phyloP scores from a whole-genome alignment of 139 green algal genomes.

The Picochlorum sp. region DNA sequence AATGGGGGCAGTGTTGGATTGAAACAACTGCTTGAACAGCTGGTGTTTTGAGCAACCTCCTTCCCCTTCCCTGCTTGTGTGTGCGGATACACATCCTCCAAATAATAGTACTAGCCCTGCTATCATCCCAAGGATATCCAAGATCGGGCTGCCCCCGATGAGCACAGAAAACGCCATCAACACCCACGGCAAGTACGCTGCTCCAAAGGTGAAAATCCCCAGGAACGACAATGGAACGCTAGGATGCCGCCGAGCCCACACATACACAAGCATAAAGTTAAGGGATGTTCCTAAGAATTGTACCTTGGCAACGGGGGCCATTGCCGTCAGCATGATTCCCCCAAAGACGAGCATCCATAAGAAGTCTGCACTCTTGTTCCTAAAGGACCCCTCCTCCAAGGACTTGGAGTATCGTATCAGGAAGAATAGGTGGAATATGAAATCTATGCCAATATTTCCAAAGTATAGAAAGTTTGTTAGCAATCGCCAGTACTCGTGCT shows the following conservation, averaged over 20 bases:
- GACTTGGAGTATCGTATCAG: constrained; percentile 92
- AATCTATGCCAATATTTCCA: constrained; percentile 89
- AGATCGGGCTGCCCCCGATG: constrained; percentile 72
- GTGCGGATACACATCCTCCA: constrained; percentile 96
- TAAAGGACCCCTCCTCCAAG: constrained; percentile 94
- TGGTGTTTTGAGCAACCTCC: constrained; percentile 14
- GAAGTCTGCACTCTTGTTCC: constrained; percentile 86
- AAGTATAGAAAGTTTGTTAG: constrained; percentile 99
- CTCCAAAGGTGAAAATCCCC: constrained; percentile 97
- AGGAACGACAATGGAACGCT: constrained; percentile 93
- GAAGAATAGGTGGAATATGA: constrained; percentile 99
- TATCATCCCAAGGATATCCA: constrained; percentile 91
- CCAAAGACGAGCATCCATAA: constrained; percentile 97
- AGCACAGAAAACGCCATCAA: constrained; percentile 89
- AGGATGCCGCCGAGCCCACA: constrained; percentile 89
- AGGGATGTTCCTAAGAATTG: constrained; percentile 92
- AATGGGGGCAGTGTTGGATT: not conserved
- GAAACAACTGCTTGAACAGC: not conserved
- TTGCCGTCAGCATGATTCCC: constrained; percentile 56
- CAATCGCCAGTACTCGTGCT: constrained; percentile 87
- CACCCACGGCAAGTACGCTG: constrained; percentile 98
- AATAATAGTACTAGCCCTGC: constrained; percentile 92
- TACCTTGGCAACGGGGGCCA: constrained; percentile 86
- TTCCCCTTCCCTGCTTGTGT: constrained; percentile 22
- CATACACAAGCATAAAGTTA: constrained; percentile 99